Base-by-base conservation (phyloP, 768 basidiomycete species). In the Suillus plorans region DNA sequence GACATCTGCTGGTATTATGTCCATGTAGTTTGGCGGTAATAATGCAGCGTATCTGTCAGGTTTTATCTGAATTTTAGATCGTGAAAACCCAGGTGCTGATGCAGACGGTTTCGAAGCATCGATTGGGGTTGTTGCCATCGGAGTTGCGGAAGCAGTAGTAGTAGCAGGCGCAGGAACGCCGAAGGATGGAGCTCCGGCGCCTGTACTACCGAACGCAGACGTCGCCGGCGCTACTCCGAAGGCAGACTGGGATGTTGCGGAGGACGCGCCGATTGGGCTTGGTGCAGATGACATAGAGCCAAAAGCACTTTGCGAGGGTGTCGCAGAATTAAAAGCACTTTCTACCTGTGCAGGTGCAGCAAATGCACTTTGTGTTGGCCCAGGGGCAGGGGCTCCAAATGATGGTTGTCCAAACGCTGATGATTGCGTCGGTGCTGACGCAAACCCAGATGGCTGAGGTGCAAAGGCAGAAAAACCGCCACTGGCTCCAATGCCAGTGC, bases 11-110 rank as follows among this genome's bases (percentile, higher is more conserved):
- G 91, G 89, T 31, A 92, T 68, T 22, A 84, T 72, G 60, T 84
- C 76, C 42, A 79, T 65, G 73, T 92, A 93, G 68, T 87, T 81
- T n/a, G 69, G 67, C 7, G 89, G 90, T 39, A 92, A 78, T 31
- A 82, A 70, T 39, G 63, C 69, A 64, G 87, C 86, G 69, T 89
- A 90, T 63, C 84, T 83, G 66, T 86, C 84, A 2, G 83, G 82
- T 68, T 66, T 80, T 78, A 68, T 79, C 80, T 62, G 77, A 7
- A 67, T 67, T 36, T 31, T 70, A 56, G 67, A 67, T 55, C 74
- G 77, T n/a, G 78, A 76, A 67, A 82, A 81, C 64, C 77, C 78
- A 4, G 77, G 80, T 53, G 55, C 59, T 34, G 72, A 65, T 12
- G 70, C 64, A 28, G 53, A 63, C 4, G 69, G 63, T 56, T 72